phyloP scores from a whole-genome alignment of 2,329 filamentous ascomycete species.

The Talaromyces pinophilus region DNA sequence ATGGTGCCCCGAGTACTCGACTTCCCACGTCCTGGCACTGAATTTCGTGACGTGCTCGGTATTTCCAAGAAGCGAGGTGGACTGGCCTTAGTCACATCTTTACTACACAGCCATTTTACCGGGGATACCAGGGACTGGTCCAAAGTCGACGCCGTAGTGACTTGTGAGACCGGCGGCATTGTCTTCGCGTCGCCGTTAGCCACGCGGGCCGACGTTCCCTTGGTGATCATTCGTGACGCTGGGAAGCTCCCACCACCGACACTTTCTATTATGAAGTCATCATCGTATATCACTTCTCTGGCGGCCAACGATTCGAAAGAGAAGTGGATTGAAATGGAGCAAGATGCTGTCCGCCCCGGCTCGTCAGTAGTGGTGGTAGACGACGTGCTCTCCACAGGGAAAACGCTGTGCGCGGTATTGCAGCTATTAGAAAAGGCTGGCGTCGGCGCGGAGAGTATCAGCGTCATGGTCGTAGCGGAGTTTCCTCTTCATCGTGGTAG shows the following conservation, averaged over 20 bases:
- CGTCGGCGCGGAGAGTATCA: slow-evolving; percentile 45
- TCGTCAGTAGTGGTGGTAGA: slow-evolving; percentile 59
- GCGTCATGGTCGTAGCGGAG: slow-evolving; percentile 58
- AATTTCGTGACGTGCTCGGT: neutral
- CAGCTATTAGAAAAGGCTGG: slow-evolving; percentile 50
- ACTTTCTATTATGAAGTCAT: slow-evolving; percentile 49
- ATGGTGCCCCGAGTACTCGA: neutral
- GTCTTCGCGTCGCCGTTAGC: slow-evolving; percentile 58
- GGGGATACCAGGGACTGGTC: slow-evolving; percentile 51
- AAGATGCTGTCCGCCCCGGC: slow-evolving; percentile 43
- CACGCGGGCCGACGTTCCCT: slow-evolving; percentile 40
- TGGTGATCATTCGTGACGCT: slow-evolving; percentile 57
- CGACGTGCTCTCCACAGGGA: slow-evolving; percentile 60
- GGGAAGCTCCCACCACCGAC: slow-evolving; percentile 62
- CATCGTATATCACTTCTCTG: slow-evolving; percentile 54
- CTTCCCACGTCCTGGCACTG: slow-evolving; percentile 4
- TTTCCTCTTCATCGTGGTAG: slow-evolving; percentile 59
- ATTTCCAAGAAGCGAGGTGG: neutral
- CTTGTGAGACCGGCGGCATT: slow-evolving; percentile 61
- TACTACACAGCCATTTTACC: slow-evolving; percentile 51
- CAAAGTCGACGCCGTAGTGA: slow-evolving; percentile 49
- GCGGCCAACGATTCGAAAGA: slow-evolving; percentile 32
- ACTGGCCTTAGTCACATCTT: slow-evolving; percentile 34
- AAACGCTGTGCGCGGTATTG: slow-evolving; percentile 57
- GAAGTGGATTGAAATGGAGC: slow-evolving; percentile 54